These are phyloP conservation scores for Coniosporium tulheliwenetii DNA, from an alignment of 2,329 filamentous ascomycete genomes.

Conservation along the genomic window DNA sequence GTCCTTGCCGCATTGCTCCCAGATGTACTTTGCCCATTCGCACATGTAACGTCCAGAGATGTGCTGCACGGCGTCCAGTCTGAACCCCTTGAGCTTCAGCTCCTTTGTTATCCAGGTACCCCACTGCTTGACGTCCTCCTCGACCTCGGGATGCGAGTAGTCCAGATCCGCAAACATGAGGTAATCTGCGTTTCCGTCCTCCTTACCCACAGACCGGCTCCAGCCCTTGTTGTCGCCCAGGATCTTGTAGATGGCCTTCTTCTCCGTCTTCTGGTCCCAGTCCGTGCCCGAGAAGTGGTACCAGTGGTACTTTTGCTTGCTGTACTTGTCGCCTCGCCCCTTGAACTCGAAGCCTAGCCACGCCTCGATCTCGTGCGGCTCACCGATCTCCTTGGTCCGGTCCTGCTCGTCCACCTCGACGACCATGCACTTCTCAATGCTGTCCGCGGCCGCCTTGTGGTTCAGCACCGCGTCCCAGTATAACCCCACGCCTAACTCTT, in stretches of 20 bases:
- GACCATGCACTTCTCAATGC: slow-evolving; percentile 43
- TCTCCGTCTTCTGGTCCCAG: slow-evolving; percentile 38
- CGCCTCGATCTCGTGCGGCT: slow-evolving; percentile 43
- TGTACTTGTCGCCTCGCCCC: slow-evolving; percentile 43
- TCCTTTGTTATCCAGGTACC: slow-evolving; percentile 46
- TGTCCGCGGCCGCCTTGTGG: slow-evolving; percentile 52
- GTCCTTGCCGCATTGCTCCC: slow-evolving; percentile 22
- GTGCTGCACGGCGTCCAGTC: slow-evolving; percentile 56
- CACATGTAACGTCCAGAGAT: slow-evolving; percentile 48
- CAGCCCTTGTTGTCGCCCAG: slow-evolving; percentile 46
- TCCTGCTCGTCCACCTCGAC: slow-evolving; percentile 43
- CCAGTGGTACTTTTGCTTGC: slow-evolving; percentile 45
- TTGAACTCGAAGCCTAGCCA: slow-evolving; percentile 53
- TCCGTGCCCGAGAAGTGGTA: slow-evolving; percentile 50
- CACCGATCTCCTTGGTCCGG: slow-evolving; percentile 35
- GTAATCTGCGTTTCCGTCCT: slow-evolving; percentile 49
- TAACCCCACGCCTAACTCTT: slow-evolving; percentile 37
- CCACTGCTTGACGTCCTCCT: slow-evolving; percentile 48
- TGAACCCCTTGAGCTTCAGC: slow-evolving; percentile 44
- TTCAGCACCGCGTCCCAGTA: slow-evolving; percentile 59
- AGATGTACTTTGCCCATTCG: slow-evolving; percentile 42
- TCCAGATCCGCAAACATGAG: slow-evolving; percentile 57
- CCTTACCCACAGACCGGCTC: slow-evolving; percentile 40
- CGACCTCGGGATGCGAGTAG: slow-evolving; percentile 45
- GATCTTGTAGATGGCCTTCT: slow-evolving; percentile 47